These are phyloP conservation scores for Ormosia emarginata DNA, from an alignment of 306 rosid species.

Conservation along the genomic window DNA sequence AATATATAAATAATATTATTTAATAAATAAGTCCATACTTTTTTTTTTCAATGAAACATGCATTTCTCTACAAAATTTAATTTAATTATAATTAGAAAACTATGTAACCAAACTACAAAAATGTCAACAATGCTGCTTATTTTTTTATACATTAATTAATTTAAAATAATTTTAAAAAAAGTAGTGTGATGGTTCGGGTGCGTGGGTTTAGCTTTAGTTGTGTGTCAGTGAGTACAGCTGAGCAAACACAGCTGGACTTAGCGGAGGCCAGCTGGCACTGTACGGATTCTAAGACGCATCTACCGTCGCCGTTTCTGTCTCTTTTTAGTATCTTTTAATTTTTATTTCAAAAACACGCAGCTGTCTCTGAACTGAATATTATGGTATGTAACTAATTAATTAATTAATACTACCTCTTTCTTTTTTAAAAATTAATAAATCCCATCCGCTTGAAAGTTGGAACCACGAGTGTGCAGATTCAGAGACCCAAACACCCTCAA, in stretches of 20 bases:
- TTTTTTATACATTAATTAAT: too few relatives aligned
- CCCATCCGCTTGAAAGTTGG: background rate
- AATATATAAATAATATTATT: too few relatives aligned
- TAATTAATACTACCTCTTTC: background rate
- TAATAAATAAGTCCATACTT: too few relatives aligned
- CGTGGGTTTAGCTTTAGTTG: background rate
- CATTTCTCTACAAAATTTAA: too few relatives aligned
- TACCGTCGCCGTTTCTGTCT: constrained; percentile 20
- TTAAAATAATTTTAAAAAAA: background rate
- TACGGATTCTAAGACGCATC: constrained; percentile 39
- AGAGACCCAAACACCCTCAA: background rate
- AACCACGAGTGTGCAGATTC: background rate
- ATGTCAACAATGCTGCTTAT: too few relatives aligned
- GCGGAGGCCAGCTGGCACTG: constrained; percentile 57
- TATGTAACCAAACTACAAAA: too few relatives aligned
- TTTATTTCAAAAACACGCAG: background rate
- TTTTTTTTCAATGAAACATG: too few relatives aligned
- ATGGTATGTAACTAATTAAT: background rate
- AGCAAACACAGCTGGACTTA: constrained; percentile 44
- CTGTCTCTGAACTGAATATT: background rate
- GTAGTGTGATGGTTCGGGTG: background rate
- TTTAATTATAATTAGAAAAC: too few relatives aligned
- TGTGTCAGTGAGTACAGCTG: constrained; percentile 12
- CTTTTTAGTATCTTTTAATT: background rate
- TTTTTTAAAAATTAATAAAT: background rate